A percentile compares a stretch with the other conserved stretches of the same genome.
Conservation (phyloP, 352 stramenopile species). For the Pythium rishiriense region DNA sequence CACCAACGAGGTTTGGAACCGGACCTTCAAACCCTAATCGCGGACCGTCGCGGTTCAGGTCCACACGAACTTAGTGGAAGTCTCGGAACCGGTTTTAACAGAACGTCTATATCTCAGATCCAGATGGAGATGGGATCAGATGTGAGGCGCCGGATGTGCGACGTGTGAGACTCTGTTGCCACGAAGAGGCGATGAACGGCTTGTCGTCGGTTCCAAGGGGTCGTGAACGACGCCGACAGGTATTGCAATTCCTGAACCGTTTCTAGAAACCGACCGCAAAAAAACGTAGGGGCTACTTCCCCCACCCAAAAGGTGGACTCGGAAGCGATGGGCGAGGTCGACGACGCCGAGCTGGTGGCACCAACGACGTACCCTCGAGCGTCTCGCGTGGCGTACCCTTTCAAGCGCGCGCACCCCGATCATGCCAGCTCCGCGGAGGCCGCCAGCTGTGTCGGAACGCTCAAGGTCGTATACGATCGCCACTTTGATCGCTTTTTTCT, state of each 20-base stretch:
- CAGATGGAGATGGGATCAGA: neutral
- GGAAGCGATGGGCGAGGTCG: neutral
- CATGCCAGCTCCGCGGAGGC: neutral
- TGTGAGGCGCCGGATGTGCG: neutral
- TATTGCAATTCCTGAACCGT: too few species aligned
- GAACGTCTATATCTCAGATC: neutral
- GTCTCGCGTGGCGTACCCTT: neutral
- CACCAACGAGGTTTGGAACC: too few species aligned
- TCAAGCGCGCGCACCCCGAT: neutral
- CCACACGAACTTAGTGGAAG: neutral
- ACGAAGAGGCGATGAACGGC: too few species aligned
- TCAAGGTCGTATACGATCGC: constrained; percentile 44
- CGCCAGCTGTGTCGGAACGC: neutral
- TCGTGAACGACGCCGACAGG: too few species aligned
- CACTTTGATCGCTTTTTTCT: constrained; percentile 52
- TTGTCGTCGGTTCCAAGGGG: too few species aligned
- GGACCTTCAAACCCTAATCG: constrained; percentile 4
- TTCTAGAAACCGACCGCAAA: too few species aligned
- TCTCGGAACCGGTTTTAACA: constrained; percentile 1
- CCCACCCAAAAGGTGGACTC: neutral
- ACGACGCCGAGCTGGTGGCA: constrained; percentile 7
- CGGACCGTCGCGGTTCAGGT: constrained; percentile 5
- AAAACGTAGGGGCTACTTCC: too few species aligned
- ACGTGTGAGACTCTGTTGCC: too few species aligned
- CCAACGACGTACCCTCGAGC: neutral